Evolutionary conservation across 148 eudicot species (phyloP).

Genomic region (Nyssa sinensis): DNA sequence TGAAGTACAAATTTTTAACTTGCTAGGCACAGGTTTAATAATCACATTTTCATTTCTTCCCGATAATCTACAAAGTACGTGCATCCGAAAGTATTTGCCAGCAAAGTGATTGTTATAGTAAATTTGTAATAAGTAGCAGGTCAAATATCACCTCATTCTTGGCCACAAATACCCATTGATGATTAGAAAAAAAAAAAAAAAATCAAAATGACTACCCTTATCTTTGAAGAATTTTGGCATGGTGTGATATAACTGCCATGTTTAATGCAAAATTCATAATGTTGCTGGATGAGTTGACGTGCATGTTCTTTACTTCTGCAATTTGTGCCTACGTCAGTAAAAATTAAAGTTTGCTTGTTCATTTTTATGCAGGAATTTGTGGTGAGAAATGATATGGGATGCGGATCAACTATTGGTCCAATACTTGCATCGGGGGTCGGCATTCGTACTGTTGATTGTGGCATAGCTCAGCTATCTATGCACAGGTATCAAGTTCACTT

Average conservation of each 20-base stretch:
- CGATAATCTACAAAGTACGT: no score
- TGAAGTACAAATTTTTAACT: not conserved
- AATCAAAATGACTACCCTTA: not conserved
- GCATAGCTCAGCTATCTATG: conserved; percentile 94
- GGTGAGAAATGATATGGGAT: conserved; percentile 99
- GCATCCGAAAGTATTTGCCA: not conserved
- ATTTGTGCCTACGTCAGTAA: not conserved
- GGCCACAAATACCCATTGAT: not conserved
- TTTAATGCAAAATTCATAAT: not conserved
- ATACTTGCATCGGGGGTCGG: conserved; percentile 96
- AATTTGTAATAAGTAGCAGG: not conserved
- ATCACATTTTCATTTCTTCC: no score
- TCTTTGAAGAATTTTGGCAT: not conserved
- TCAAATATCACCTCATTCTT: not conserved
- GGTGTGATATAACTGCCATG: not conserved
- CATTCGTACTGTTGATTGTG: conserved; percentile 93
- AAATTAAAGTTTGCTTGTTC: conserved; percentile 2
- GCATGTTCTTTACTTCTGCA: not conserved
- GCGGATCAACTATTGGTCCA: conserved; percentile 98
- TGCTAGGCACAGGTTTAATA: not conserved
- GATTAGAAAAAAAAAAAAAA: no score
- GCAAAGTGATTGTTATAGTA: not conserved
- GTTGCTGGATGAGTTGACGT: not conserved
- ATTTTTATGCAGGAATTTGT: conserved; percentile 68
- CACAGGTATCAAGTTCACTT: conserved; percentile 63